These are phyloP conservation scores for Fusarium sp. DNA, from an alignment of 2,329 filamentous ascomycete species.

Conservation along the genomic window DNA sequence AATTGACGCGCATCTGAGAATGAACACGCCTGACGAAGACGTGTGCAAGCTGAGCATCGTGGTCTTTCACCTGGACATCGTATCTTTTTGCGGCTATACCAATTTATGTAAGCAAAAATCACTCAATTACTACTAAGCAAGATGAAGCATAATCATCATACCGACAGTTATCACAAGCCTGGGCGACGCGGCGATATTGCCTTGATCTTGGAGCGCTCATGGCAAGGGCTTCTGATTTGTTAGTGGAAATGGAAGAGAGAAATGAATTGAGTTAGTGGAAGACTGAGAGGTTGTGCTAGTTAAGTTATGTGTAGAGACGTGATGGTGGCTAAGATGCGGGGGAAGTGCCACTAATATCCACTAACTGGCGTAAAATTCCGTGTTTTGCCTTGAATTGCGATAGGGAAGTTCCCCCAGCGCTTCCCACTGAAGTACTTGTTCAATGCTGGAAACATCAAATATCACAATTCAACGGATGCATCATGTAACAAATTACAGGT, in stretches of 20 bases:
- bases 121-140: fast-evolving
- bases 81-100: constrained; percentile 31
- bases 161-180: constrained; percentile 35
- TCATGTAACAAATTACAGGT: too few relatives aligned
- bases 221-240: too few relatives aligned
- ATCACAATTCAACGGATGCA: too few relatives aligned
- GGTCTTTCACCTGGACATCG: constrained; percentile 35
- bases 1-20: not conserved
- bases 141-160: not conserved
- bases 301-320: too few relatives aligned
- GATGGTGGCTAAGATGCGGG: not conserved
- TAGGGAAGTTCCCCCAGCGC: too few relatives aligned
- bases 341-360: constrained; percentile 1
- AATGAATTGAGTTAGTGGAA: too few relatives aligned
- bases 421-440: too few relatives aligned
- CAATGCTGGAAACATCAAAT: too few relatives aligned
- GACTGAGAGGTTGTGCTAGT: too few relatives aligned
- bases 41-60: constrained; percentile 31
- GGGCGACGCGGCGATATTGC: constrained; percentile 27
- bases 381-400: too few relatives aligned
- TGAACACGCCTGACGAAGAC: constrained; percentile 17
- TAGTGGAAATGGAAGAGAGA: too few relatives aligned
- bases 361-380: constrained; percentile 11
- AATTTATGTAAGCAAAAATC: too few relatives aligned
- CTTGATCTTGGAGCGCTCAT: constrained; percentile 27